phyloP scores from a whole-genome alignment of 2,329 filamentous ascomycete genomes.

The Beauveria caledonica region DNA sequence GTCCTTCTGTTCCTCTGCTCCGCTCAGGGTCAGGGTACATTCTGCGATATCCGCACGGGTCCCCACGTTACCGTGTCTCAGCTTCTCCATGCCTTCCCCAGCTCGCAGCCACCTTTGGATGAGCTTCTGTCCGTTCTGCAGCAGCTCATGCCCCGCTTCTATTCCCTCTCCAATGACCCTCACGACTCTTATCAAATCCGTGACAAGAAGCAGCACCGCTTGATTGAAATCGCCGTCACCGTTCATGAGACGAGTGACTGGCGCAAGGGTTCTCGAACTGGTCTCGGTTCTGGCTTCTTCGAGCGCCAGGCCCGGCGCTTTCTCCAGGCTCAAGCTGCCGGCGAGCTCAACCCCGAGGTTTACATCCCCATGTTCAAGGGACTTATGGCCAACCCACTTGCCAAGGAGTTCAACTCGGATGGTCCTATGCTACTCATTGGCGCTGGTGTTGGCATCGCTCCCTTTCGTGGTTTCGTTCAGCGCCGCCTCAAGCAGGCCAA shows the following conservation, averaged over 20 bases:
- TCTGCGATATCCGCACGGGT: conserved; percentile 89
- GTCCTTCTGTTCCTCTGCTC: conserved; percentile 80
- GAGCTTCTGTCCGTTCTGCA: conserved; percentile 71
- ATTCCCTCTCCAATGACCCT: conserved; percentile 94
- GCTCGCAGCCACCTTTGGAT: conserved; percentile 78
- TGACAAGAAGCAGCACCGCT: conserved; percentile 62
- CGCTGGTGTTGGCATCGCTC: conserved; percentile 91
- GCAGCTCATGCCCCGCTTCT: conserved; percentile 94
- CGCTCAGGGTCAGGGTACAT: conserved; percentile 81
- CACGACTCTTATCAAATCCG: conserved; percentile 63
- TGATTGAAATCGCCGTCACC: conserved; percentile 95
- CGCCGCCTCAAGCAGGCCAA: conserved; percentile 88
- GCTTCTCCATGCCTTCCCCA: conserved; percentile 85
- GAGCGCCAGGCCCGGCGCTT: conserved; percentile 73
- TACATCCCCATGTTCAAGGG: conserved; percentile 96
- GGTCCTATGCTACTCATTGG: conserved; percentile 97
- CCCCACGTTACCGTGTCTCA: conserved; percentile 80
- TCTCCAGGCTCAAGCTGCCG: conserved; percentile 57
- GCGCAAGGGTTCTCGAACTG: conserved; percentile 63
- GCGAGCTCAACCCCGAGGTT: conserved; percentile 51
- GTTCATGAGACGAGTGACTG: conserved; percentile 83
- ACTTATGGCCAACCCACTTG: conserved; percentile 92
- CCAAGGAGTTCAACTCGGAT: conserved; percentile 83
- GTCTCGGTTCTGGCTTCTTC: conserved; percentile 87
- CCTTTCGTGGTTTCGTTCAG: conserved; percentile 96